Evolutionary conservation across 2,329 filamentous ascomycete genomes (phyloP), one percentile per base, ranked within the genome.

Genomic region (Ophiostoma triangulosporum): DNA sequence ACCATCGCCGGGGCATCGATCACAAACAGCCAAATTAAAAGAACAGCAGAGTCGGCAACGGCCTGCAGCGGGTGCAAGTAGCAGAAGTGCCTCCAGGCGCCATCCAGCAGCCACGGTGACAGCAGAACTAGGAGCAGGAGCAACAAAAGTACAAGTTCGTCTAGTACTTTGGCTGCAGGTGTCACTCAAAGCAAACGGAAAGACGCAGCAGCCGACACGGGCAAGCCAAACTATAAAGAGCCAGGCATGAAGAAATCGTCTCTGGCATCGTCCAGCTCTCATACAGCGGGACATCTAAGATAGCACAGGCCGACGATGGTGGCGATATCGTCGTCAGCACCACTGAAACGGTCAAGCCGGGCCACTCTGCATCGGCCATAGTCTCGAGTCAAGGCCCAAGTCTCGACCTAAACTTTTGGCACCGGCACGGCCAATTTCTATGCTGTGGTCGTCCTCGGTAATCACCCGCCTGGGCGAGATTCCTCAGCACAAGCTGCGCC

Each of bases 381-480:
- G 12, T 15, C 7, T 12, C 22, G 35, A 15, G 14, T 26, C 20
- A 6, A 12, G 9, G 6, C 3, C n/a, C 38, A 43, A 24, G 20
- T 38, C 35, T 4, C n/a, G n/a, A n/a, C n/a, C n/a, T n/a, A n/a
- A 33, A 14, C 12, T 2, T 9, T 14, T 20, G 17, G 35, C 22
- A 20, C 14, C 33, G 9, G 40, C 43, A 14, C 33, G 46, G 27
- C 59, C 63, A 29, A 56, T 65, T n/a, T 68, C 66, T 3, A 56
- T 66, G 9, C 48, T 62, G 24, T 63, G 65, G 1, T 61, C 63
- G 33, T 60, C 64, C 1, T 64, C 64, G 1, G 64, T 60, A 52
- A 68, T 65, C 61, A 68, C 65, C n/a, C 63, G 60, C 53, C 60
- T 68, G 6, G 66, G 66, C 8, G 64, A 67, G 46, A 65, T 68